Percentiles rank a stretch among this genome's conserved stretches.
Conservation (phyloP, 345 rosid species). For the Odontarrhena argentea region DNA sequence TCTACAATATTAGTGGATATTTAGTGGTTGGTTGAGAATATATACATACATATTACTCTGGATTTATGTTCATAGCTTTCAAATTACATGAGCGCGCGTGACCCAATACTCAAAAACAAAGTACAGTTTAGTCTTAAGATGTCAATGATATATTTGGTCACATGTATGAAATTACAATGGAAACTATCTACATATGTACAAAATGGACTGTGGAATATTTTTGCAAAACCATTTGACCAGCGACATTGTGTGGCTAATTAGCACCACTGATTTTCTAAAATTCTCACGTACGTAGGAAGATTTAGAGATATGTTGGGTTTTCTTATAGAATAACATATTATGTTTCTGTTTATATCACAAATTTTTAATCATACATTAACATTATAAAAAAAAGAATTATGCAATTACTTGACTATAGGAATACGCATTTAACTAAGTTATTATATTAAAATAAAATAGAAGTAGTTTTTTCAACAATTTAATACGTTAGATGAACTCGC, state of each 20-base stretch:
- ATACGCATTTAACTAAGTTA: background rate
- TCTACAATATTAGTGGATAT: background rate
- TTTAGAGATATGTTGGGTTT: background rate
- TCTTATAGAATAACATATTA: background rate
- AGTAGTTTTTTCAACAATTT: background rate
- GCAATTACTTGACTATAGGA: background rate
- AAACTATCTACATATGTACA: constrained; percentile 12
- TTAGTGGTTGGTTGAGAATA: background rate
- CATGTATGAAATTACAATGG: constrained; percentile 7
- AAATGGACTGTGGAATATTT: constrained; percentile 28
- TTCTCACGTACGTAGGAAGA: constrained; percentile 23
- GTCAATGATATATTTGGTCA: background rate
- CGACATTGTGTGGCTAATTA: constrained; percentile 7
- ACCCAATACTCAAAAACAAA: background rate
- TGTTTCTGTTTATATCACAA: background rate
- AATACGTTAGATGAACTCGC: background rate
- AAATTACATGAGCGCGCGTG: background rate
- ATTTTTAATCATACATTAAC: background rate
- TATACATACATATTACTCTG: background rate
- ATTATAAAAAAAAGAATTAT: background rate
- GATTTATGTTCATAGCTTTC: constrained; percentile 2
- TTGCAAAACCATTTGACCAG: constrained; percentile 27
- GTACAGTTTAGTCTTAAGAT: constrained; percentile 11
- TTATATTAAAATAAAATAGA: background rate
- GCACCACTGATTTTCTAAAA: constrained; percentile 20